These are phyloP conservation scores for Baorangia bicolor DNA, from an alignment of 768 basidiomycete genomes.

Conservation along the genomic window DNA sequence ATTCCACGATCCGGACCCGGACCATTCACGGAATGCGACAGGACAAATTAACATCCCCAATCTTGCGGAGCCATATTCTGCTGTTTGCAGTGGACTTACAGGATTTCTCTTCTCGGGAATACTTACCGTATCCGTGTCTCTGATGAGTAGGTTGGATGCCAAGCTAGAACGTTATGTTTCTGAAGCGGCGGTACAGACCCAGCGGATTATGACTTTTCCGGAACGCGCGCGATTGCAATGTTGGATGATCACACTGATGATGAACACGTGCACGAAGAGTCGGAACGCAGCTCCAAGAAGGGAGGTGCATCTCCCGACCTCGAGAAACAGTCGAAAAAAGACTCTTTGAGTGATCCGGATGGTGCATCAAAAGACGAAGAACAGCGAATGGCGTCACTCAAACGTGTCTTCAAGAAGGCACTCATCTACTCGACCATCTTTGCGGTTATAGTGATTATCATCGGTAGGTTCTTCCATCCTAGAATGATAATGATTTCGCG, in stretches of 20 bases:
- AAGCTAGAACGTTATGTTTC: neutral
- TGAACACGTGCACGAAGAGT: neutral
- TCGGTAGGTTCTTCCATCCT: slow-evolving; percentile 22
- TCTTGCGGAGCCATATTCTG: slow-evolving; percentile 40
- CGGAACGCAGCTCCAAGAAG: neutral
- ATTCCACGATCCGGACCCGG: neutral
- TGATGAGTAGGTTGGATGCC: slow-evolving; percentile 30
- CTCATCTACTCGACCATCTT: slow-evolving; percentile 34
- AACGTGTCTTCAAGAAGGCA: slow-evolving; percentile 34
- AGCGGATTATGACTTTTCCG: slow-evolving; percentile 39
- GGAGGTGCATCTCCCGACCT: slow-evolving; percentile 4
- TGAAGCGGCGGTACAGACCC: slow-evolving; percentile 25
- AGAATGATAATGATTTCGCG: neutral
- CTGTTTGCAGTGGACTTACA: slow-evolving; percentile 39
- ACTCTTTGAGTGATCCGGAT: neutral
- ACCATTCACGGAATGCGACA: slow-evolving; percentile 4
- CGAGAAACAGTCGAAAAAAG: slow-evolving; percentile 14
- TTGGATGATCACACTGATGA: slow-evolving; percentile 19
- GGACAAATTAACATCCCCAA: slow-evolving; percentile 37
- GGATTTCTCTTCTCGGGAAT: slow-evolving; percentile 40
- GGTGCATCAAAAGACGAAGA: slow-evolving; percentile 2
- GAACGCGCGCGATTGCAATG: slow-evolving; percentile 35
- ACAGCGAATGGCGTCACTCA: slow-evolving; percentile 17
- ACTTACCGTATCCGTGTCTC: slow-evolving; percentile 35
- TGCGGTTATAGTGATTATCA: slow-evolving; percentile 35